Percentiles rank a stretch among this genome's conserved stretches.
These are phyloP conservation scores for Rosa hybrid DNA, from an alignment of 331 rosid species.

Conservation along the genomic window DNA sequence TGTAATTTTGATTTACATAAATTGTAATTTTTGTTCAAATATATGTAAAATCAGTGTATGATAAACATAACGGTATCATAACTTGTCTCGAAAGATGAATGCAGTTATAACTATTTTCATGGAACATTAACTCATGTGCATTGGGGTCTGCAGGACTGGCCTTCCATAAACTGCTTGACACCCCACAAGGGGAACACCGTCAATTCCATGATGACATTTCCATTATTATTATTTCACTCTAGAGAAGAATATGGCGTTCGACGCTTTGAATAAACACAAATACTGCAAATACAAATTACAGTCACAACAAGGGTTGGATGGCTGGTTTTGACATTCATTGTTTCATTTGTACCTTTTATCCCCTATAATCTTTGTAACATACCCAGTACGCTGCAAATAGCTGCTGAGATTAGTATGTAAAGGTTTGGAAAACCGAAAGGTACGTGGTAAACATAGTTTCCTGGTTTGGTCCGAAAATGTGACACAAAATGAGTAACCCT, in stretches of 20 bases:
- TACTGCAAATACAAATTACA: conserved; percentile 18
- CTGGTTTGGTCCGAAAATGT: neutral
- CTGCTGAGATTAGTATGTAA: neutral
- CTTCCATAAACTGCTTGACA: conserved; percentile 74
- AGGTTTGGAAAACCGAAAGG: neutral
- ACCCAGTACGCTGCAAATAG: conserved; percentile 7
- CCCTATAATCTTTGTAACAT: neutral
- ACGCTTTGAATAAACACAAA: conserved; percentile 37
- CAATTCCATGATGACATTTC: conserved; percentile 82
- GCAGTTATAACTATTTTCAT: neutral
- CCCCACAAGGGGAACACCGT: conserved; percentile 76
- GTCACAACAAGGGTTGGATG: conserved; percentile 23
- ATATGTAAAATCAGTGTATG: too few relatives aligned
- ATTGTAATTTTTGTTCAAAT: too few relatives aligned
- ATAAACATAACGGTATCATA: too few relatives aligned
- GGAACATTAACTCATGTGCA: neutral
- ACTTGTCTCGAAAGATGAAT: conserved; percentile 19
- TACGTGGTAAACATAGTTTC: neutral
- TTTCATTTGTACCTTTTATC: conserved; percentile 2
- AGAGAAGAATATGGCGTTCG: conserved; percentile 82
- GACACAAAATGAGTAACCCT: neutral
- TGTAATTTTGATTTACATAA: too few relatives aligned
- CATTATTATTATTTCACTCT: conserved; percentile 62
- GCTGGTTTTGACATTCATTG: neutral
- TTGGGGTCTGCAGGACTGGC: conserved; percentile 55